phyloP scores from a whole-genome alignment of 208 protist genomes.

The Lotmaria passim region DNA sequence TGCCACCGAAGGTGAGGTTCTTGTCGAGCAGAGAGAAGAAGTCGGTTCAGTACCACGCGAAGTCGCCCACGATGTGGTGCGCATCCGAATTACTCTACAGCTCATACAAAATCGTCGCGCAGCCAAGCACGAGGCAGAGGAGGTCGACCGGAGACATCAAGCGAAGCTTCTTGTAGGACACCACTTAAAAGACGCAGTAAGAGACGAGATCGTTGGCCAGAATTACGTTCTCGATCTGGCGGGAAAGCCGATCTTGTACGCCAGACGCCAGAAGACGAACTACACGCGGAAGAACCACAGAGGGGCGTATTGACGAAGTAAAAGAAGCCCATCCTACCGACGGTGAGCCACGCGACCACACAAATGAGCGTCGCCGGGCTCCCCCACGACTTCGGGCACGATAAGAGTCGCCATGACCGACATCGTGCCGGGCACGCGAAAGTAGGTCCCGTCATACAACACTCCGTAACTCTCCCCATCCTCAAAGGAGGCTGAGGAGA shows the following conservation, averaged over 20 bases:
- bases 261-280: slow-evolving; percentile 94
- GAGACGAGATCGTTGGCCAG: slow-evolving; percentile 90
- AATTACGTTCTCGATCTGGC: slow-evolving; percentile 93
- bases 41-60: slow-evolving; percentile 97
- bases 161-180: slow-evolving; percentile 63
- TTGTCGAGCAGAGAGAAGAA: slow-evolving; percentile 96
- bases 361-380: slow-evolving; percentile 60
- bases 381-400: slow-evolving; percentile 50
- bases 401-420: slow-evolving; percentile 58
- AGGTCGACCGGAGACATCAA: slow-evolving; percentile 50
- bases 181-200: slow-evolving; percentile 77
- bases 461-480: slow-evolving; percentile 39
- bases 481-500: slow-evolving; percentile 2
- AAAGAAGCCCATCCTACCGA: slow-evolving; percentile 42
- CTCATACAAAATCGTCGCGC: slow-evolving; percentile 80
- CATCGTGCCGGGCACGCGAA: slow-evolving; percentile 73
- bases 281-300: slow-evolving; percentile 81
- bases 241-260: slow-evolving; percentile 95
- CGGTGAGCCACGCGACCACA: slow-evolving; percentile 40
- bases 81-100: slow-evolving; percentile 95
- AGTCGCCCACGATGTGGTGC: slow-evolving; percentile 95
- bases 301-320: slow-evolving; percentile 48
- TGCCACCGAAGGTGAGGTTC: slow-evolving; percentile 93
- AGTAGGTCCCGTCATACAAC: slow-evolving; percentile 56
- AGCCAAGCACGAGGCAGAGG: slow-evolving; percentile 73